A percentile compares a stretch with the other conserved stretches of the same genome.
These are phyloP conservation scores for Backusella macrospora DNA, from an alignment of 192 early-diverging fungal species.

Conservation along the genomic window DNA sequence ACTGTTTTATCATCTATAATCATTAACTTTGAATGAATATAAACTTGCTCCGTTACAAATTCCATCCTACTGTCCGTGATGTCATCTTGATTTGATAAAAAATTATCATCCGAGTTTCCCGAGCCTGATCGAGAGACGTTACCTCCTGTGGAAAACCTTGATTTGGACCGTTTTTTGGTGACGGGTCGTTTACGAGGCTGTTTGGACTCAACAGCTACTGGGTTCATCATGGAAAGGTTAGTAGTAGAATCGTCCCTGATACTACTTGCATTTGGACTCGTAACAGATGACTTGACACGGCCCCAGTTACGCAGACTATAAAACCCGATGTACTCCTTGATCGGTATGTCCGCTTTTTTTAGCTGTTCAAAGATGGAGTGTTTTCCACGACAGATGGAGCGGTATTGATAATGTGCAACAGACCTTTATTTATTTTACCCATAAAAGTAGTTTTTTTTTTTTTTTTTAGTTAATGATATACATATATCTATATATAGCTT, in stretches of 20 bases:
- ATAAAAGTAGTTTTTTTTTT: background rate
- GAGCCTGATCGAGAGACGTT: background rate
- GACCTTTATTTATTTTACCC: constrained; percentile 38
- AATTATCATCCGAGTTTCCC: constrained; percentile 1
- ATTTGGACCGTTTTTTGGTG: constrained; percentile 3
- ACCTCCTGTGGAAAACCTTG: background rate
- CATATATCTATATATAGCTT: constrained; percentile 10
- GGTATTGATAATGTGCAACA: constrained; percentile 81
- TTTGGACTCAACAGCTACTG: background rate
- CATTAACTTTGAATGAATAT: constrained; percentile 87
- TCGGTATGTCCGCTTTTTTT: constrained; percentile 54
- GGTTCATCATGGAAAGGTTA: background rate
- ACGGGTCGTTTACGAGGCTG: background rate
- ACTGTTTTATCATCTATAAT: constrained; percentile 86
- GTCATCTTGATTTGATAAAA: constrained; percentile 16
- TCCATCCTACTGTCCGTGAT: constrained; percentile 37
- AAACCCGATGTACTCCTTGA: constrained; percentile 73
- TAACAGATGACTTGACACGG: constrained; percentile 50
- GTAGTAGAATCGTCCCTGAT: background rate
- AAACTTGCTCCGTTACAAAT: constrained; percentile 80
- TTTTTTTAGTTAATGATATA: background rate
- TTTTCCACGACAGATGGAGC: constrained; percentile 74
- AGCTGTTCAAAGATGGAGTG: constrained; percentile 65
- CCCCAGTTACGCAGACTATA: constrained; percentile 75
- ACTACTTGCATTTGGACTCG: constrained; percentile 9